Evolutionary conservation across 192 early-diverging fungal genomes (phyloP).

Genomic region (Coemansia biformis): DNA sequence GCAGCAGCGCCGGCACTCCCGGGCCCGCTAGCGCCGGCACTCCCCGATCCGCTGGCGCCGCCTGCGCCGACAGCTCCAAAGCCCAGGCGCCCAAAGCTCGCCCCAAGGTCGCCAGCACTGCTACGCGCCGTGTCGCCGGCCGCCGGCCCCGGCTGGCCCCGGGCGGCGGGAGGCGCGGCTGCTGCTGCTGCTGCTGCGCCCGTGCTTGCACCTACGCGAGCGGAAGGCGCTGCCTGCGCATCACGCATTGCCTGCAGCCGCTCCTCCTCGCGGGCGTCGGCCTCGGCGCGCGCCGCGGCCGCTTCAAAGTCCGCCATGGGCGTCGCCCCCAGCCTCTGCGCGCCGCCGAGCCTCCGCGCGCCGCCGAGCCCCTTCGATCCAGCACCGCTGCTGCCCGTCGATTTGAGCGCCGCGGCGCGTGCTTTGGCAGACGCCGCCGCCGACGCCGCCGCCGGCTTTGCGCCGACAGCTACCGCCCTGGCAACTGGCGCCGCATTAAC

Average conservation of each 20-base stretch:
- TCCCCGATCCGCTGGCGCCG: neutral
- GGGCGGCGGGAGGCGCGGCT: neutral
- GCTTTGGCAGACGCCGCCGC: constrained; percentile 21
- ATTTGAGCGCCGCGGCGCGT: constrained; percentile 18
- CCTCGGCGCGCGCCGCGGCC: constrained; percentile 81
- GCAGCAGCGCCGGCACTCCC: constrained; percentile 28
- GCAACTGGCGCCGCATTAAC: constrained; percentile 23
- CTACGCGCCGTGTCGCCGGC: neutral
- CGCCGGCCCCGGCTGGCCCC: neutral
- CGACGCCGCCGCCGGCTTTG: constrained; percentile 3
- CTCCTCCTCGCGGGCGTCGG: constrained; percentile 67
- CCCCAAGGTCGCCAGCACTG: constrained; percentile 54
- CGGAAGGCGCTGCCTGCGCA: constrained; percentile 6
- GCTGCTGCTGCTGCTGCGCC: neutral
- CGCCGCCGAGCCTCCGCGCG: constrained; percentile 70
- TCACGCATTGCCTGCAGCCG: constrained; percentile 48
- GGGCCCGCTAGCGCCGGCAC: constrained; percentile 8
- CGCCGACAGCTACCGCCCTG: constrained; percentile 7
- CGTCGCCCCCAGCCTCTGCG: constrained; percentile 74
- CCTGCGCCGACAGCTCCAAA: constrained; percentile 47
- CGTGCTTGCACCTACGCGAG: neutral
- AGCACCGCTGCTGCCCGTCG: constrained; percentile 17
- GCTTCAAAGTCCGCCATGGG: constrained; percentile 85
- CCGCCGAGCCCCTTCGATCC: constrained; percentile 45
- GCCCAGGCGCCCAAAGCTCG: constrained; percentile 65